Base-by-base conservation (phyloP, 352 stramenopile genomes). In the Blastocystis sp. region DNA sequence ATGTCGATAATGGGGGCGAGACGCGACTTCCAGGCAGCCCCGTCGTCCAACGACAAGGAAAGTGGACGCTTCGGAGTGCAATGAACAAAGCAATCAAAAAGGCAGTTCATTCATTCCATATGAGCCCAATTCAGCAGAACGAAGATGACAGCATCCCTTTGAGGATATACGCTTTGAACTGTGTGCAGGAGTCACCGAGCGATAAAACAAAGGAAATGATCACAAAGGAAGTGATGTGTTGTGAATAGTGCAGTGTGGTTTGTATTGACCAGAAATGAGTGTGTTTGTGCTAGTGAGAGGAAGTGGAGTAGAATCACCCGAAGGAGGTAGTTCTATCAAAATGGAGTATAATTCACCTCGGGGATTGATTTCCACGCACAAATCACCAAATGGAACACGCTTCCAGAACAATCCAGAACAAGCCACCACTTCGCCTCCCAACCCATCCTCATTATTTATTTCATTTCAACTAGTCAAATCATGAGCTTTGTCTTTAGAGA, bases 61-160 rank as follows among this genome's bases (percentile, higher is more conserved):
- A 71, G 48, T 0, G 14, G 14, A n/a, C 48, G 21, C 14, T 71
- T 71, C 43, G 64, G 14, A 21, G 64, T 71, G 43, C 64, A 71
- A n/a, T 71, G 64, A 71, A 71, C 14, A 71, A 71, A 38, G 24
- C 64, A 40, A 38, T 71, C 64, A 43, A 71, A 71, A 7, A 71
- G 64, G 4, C 40, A 71, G 64, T 48, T 71, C 64, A 6, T 24
- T 71, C 64, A 71, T 71, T n/a, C 21, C 40, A 52, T 21, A 43
- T 71, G 24, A 43, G 34, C 24, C 24, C 28, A 52, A 11, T 71
- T 43, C 34, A 71, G 40, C 64, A 9, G 4, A 21, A 42, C 64
- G 64, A 71, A 71, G 64, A 71, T 21, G 43, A 71, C 48, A 24
- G 24, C 64, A 21, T 61, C 52, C 52, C 28, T 34, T 34, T 34